phyloP scores from a whole-genome alignment of 2,329 filamentous ascomycete species.

The Phyllosticta paracitricarpa region DNA sequence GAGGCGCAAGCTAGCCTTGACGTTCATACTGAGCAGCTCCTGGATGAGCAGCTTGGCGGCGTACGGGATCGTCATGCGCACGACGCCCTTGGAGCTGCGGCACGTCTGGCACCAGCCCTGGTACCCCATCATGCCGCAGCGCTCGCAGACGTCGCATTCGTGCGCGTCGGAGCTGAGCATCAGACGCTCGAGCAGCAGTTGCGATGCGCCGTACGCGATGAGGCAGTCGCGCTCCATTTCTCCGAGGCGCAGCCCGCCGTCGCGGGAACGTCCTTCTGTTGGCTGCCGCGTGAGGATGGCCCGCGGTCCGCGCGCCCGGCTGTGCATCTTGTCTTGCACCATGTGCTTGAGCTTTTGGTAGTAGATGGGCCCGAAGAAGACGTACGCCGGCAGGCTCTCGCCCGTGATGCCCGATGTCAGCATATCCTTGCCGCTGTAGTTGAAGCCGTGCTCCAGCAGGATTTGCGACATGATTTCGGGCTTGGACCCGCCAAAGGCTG shows the following conservation, averaged over 20 bases:
- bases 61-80: constrained; percentile 94
- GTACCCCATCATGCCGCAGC: constrained; percentile 91
- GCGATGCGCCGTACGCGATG: constrained; percentile 91
- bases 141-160: constrained; percentile 85
- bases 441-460: constrained; percentile 81
- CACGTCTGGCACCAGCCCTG: constrained; percentile 92
- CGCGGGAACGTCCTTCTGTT: constrained; percentile 85
- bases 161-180: constrained; percentile 93
- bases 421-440: constrained; percentile 94
- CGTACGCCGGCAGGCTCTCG: constrained; percentile 86
- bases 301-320: constrained; percentile 76
- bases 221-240: constrained; percentile 99
- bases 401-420: constrained; percentile 92
- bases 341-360: constrained; percentile 99
- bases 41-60: constrained; percentile 93
- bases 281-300: constrained; percentile 92
- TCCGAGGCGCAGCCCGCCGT: constrained; percentile 84
- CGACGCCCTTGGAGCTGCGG: constrained; percentile 71
- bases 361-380: constrained; percentile 98
- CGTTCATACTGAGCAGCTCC: constrained; percentile 96
- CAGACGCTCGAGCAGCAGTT: constrained; percentile 81
- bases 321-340: constrained; percentile 99
- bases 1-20: constrained; percentile 82
- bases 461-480: constrained; percentile 83
- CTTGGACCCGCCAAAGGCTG: constrained; percentile 70